Conservation (phyloP, 192 early-diverging fungal species). For the Backusella australiensis region DNA sequence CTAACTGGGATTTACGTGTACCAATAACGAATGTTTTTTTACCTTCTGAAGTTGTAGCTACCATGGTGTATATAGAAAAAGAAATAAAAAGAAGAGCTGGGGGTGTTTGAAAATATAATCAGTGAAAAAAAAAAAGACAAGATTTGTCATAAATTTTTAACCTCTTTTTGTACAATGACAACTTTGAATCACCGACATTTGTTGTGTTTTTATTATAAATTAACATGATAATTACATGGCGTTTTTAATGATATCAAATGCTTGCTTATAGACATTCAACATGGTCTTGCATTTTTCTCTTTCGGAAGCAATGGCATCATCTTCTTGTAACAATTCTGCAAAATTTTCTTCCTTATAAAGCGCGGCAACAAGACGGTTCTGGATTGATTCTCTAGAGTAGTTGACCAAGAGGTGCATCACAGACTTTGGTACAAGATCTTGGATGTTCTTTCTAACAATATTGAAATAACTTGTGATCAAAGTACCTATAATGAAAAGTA, state of each 20-base stretch:
- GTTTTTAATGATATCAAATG: slow-evolving; percentile 64
- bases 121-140: background rate
- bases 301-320: slow-evolving; percentile 67
- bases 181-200: background rate
- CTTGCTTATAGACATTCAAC: slow-evolving; percentile 77
- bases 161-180: background rate
- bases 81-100: background rate
- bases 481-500: slow-evolving; percentile 28
- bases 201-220: background rate
- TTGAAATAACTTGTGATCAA: slow-evolving; percentile 77
- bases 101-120: background rate
- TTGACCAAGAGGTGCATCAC: slow-evolving; percentile 83
- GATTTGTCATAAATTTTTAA: background rate
- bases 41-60: background rate
- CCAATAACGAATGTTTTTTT: slow-evolving; percentile 52
- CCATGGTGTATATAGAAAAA: background rate
- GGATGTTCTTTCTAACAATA: slow-evolving; percentile 77
- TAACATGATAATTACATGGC: background rate
- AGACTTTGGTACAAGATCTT: slow-evolving; percentile 79
- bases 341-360: slow-evolving; percentile 73
- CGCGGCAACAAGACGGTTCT: slow-evolving; percentile 72
- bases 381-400: slow-evolving; percentile 66
- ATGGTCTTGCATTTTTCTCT: slow-evolving; percentile 73
- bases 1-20: slow-evolving; percentile 84
- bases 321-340: slow-evolving; percentile 71